These are phyloP conservation scores for Cruciata laevipes DNA, from an alignment of 257 asterid species.

Conservation along the genomic window DNA sequence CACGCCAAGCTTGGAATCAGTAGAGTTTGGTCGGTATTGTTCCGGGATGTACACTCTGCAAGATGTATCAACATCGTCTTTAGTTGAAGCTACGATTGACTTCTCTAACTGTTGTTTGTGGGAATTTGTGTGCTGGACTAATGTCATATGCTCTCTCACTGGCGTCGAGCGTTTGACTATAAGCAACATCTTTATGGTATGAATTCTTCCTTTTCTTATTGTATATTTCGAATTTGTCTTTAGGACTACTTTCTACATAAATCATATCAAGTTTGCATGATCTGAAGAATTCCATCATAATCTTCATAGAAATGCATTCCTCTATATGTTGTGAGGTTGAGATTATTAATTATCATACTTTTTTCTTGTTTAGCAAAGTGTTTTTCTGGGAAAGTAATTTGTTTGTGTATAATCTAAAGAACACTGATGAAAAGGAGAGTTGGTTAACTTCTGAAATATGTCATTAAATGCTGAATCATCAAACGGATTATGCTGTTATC, in stretches of 20 bases:
- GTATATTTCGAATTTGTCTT: not conserved
- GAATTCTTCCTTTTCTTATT: not conserved
- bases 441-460: too few relatives aligned
- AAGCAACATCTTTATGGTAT: not conserved
- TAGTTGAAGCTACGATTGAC: conserved; percentile 1
- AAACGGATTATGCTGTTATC: too few relatives aligned
- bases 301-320: not conserved
- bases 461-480: too few relatives aligned
- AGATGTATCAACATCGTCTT: not conserved
- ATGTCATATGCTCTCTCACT: not conserved
- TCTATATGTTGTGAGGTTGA: too few relatives aligned
- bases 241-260: too few relatives aligned
- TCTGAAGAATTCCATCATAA: too few relatives aligned
- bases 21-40: not conserved
- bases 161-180: conserved; percentile 3
- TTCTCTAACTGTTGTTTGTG: not conserved
- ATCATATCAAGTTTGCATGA: not conserved
- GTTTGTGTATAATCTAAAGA: too few relatives aligned
- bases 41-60: not conserved
- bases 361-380: too few relatives aligned
- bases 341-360: too few relatives aligned
- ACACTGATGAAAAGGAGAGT: too few relatives aligned
- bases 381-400: too few relatives aligned
- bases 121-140: conserved; percentile 2
- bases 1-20: not conserved